Conservation (phyloP, 306 rosid genomes). For the Cucumis cinereus region DNA sequence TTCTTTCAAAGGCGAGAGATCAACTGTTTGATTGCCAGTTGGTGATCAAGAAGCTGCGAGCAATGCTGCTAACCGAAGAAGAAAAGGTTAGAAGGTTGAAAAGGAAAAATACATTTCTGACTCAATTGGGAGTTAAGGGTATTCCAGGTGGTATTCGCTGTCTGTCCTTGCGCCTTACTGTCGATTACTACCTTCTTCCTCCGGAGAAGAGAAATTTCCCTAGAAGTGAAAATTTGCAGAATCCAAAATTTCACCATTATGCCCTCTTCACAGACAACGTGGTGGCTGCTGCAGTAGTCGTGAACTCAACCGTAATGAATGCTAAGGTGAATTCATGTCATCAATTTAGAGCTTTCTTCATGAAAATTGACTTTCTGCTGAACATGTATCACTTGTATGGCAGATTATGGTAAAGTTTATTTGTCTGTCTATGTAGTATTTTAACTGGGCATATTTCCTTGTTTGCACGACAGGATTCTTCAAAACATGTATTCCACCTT, state of each 20-base stretch:
- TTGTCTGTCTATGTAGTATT: slow-evolving; percentile 10
- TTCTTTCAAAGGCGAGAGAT: slow-evolving; percentile 63
- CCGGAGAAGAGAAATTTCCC: slow-evolving; percentile 71
- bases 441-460: slow-evolving; percentile 11
- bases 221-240: slow-evolving; percentile 67
- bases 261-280: slow-evolving; percentile 94
- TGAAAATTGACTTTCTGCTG: background rate
- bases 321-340: slow-evolving; percentile 48
- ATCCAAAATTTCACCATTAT: slow-evolving; percentile 70
- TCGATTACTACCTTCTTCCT: slow-evolving; percentile 79
- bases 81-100: slow-evolving; percentile 79
- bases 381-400: background rate
- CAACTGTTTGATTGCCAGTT: slow-evolving; percentile 77
- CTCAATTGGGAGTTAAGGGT: slow-evolving; percentile 91
- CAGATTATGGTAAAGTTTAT: background rate
- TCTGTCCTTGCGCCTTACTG: slow-evolving; percentile 78
- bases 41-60: slow-evolving; percentile 74
- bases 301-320: slow-evolving; percentile 68
- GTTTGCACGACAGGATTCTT: slow-evolving; percentile 62
- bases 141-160: slow-evolving; percentile 89
- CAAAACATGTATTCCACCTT: slow-evolving; percentile 85
- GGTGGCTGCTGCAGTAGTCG: slow-evolving; percentile 91
- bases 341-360: background rate
- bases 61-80: slow-evolving; percentile 87
- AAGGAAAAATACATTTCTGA: slow-evolving; percentile 84